Conservation (phyloP, 164 flowering plant species). For the Vitis vinifera region ASM3070453v1 NC_081806.1:1405001-1405500, state of each 20-base stretch:
- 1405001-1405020: constrained; percentile 1
- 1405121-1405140: constrained; percentile 86
- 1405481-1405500: no score
- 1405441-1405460: neutral
- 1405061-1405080: constrained; percentile 97
- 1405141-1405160: neutral
- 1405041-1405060: constrained; percentile 96
- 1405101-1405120: constrained; percentile 87
- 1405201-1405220: no score
- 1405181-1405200: neutral
- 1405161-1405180: neutral
- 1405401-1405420: constrained; percentile 64
- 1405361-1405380: constrained; percentile 45
- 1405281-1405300: neutral
- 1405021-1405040: constrained; percentile 55
- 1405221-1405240: no score
- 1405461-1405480: neutral
- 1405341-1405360: constrained; percentile 8
- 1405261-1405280: neutral
- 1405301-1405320: neutral
- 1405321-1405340: neutral
- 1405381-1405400: constrained; percentile 84
- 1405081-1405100: constrained; percentile 95
- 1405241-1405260: no score
- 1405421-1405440: constrained; percentile 43